phyloP scores from a whole-genome alignment of 139 green algal species.

The Chlamydomonas applanata region DNA sequence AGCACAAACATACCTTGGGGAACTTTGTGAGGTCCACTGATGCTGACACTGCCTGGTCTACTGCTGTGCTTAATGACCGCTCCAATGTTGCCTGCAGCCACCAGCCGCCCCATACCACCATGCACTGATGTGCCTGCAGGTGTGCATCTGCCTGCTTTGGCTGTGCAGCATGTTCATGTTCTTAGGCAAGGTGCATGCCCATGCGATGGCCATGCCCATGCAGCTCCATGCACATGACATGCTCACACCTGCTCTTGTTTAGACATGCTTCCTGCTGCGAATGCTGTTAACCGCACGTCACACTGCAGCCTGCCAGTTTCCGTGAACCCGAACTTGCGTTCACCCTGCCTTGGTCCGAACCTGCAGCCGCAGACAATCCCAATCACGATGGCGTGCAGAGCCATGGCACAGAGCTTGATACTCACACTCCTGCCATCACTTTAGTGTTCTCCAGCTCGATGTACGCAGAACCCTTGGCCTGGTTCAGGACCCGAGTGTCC shows the following conservation, averaged over 20 bases:
- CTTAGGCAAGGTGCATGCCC: background rate
- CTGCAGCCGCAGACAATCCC: conserved; percentile 22
- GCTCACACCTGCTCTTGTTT: background rate
- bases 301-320: conserved; percentile 54
- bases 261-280: conserved; percentile 30
- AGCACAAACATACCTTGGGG: conserved; percentile 10
- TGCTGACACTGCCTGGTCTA: too few species aligned
- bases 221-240: background rate
- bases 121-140: too few species aligned
- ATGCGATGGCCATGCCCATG: background rate
- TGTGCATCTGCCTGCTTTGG: too few species aligned
- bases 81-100: too few species aligned
- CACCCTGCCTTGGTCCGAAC: conserved; percentile 68
- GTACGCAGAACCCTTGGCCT: conserved; percentile 76
- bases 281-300: conserved; percentile 66
- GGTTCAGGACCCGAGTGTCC: conserved; percentile 52
- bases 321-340: conserved; percentile 50
- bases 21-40: conserved; percentile 51
- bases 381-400: background rate
- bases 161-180: too few species aligned
- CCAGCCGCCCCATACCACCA: too few species aligned
- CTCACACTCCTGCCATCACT: conserved; percentile 72
- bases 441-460: conserved; percentile 73
- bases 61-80: too few species aligned
- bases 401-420: background rate